Evolutionary conservation across 345 rosid genomes (phyloP), one percentile per base, ranked within the genome.

Genomic region (Heritiera littoralis): DNA sequence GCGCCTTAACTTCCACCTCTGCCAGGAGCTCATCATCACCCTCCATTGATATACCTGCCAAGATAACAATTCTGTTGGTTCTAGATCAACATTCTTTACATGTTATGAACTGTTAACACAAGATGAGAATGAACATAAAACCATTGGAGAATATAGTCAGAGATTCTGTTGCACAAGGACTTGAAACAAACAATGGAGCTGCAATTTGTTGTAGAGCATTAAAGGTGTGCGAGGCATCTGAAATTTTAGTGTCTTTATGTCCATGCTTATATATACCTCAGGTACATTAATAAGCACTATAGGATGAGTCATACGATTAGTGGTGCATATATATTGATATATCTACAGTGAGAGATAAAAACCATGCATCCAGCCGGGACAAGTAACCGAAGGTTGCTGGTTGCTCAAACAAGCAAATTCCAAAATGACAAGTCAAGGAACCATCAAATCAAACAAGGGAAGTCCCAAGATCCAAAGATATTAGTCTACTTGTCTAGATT

Each of bases 1-100:
- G 84, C 45, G 78, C 93, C 80, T 93, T 91, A 81, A 89, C 94
- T 78, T 93, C 92, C 28, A 85, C 75, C 60, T 88, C 90, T 4
- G 89, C 96, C 59, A 95, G 84, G 66, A 95, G 92, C 80, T 93
- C 99, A 82, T 83, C 97, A 87, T 93, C 99, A 54, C 99, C 99
- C 80, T 93, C 99, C 97, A 93, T 90, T 75, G 92, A 86, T 85
- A 95, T 92, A 73, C 99, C 98, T 95, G 90, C 72, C 79, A 56
- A 32, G 15, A 66, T 40, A 80, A 78, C 56, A 78, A 10, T 43
- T 54, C 54, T 79, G 58, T 76, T 43, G n/a, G 6, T 58, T 78
- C 63, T 28, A 80, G 75, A 82, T 15, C 51, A 55, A 30, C 43
- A 12, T 20, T 20, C 35, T 72, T 61, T 30, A 9, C 45, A 66